These are phyloP conservation scores for Adiantum capillusveneris DNA, from an alignment of 75 land plant species.

Conservation along the genomic window DNA sequence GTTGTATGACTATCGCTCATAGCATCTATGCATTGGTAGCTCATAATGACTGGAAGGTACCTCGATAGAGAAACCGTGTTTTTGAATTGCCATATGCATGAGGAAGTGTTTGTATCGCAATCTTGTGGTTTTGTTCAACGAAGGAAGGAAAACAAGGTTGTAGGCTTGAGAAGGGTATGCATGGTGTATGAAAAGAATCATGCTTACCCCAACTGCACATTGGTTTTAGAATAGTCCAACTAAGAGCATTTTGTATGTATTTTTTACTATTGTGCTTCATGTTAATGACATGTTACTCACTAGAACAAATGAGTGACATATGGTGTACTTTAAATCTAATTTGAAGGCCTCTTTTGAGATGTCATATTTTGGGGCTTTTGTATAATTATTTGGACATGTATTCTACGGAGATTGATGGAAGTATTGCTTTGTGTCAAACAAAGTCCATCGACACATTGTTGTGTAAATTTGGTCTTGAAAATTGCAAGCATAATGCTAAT, in stretches of 20 bases:
- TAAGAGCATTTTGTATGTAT: background rate
- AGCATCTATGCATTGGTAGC: constrained; percentile 3
- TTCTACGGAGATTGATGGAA: background rate
- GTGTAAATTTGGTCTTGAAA: background rate
- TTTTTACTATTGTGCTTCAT: background rate
- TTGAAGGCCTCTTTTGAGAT: constrained; percentile 1
- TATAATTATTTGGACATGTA: constrained; percentile 1
- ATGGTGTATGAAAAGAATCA: constrained; percentile 1
- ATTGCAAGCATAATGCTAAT: background rate
- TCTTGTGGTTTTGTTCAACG: background rate
- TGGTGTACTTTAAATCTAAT: background rate
- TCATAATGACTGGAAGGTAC: constrained; percentile 2
- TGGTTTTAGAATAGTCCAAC: constrained; percentile 1
- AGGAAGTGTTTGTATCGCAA: background rate
- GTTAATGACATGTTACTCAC: background rate
- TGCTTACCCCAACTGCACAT: background rate
- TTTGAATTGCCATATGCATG: background rate
- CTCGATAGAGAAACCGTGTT: background rate
- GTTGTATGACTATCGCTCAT: background rate
- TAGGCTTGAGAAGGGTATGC: background rate
- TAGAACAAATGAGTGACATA: background rate
- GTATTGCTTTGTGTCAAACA: background rate
- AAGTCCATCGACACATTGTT: background rate
- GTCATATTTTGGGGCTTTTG: background rate
- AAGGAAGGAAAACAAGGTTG: background rate